These are phyloP conservation scores for Maudiozyma pseudohumilis DNA, from an alignment of 805 yeast species.

Conservation along the genomic window DNA sequence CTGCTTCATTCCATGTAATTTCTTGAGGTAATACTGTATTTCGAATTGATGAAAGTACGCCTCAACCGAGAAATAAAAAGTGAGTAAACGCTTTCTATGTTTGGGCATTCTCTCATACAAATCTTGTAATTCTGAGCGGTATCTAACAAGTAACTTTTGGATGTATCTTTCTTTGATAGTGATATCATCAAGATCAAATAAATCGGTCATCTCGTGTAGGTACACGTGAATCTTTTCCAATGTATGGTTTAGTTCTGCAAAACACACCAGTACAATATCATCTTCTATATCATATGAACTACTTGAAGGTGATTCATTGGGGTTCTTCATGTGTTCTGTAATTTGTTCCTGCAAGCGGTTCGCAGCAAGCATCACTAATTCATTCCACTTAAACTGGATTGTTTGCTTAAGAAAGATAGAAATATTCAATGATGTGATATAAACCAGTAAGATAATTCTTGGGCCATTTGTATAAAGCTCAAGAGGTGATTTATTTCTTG, in stretches of 20 bases:
- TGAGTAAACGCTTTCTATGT: constrained; percentile 34
- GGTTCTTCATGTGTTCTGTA: not conserved
- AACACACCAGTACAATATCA: constrained; percentile 40
- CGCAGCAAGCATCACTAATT: constrained; percentile 16
- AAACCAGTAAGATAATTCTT: constrained; percentile 38
- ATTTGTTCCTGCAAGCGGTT: constrained; percentile 1
- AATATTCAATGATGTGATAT: constrained; percentile 51
- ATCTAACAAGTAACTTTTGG: constrained; percentile 27
- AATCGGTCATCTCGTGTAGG: constrained; percentile 32
- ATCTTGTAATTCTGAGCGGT: constrained; percentile 38
- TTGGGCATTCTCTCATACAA: constrained; percentile 33
- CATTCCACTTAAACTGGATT: constrained; percentile 51
- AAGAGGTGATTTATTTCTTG: constrained; percentile 17
- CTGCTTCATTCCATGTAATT: constrained; percentile 4
- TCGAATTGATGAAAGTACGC: constrained; percentile 58
- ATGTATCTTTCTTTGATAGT: constrained; percentile 12
- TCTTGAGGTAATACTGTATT: constrained; percentile 21
- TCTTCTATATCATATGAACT: constrained; percentile 22
- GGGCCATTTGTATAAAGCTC: constrained; percentile 17
- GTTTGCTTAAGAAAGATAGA: constrained; percentile 58
- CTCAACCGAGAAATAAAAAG: constrained; percentile 52
- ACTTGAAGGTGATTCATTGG: not conserved
- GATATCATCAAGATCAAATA: constrained; percentile 9
- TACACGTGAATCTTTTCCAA: constrained; percentile 52
- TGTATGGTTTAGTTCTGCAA: constrained; percentile 48